Evolutionary conservation across 495 filamentous ascomycete genomes (phyloP).

Genomic region (Rostrohypoxylon terebratum): DNA sequence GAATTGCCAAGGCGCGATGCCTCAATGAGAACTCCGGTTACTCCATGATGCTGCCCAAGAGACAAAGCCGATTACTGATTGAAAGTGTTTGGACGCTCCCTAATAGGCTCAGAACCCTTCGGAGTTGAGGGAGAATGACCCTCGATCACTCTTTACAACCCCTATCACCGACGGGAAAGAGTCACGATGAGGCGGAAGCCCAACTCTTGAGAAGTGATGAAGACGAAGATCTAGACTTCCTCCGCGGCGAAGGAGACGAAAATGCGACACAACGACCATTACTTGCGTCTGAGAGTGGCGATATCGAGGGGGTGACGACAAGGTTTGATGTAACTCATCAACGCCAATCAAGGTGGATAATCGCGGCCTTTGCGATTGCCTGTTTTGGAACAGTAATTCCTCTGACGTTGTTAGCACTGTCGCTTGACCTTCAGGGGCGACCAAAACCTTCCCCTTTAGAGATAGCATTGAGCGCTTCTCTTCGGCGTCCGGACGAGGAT

Average conservation of each 20-base stretch:
- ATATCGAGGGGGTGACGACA: constrained; percentile 9
- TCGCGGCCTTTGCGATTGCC: constrained; percentile 11
- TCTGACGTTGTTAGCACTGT: constrained; percentile 29
- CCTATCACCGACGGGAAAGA: constrained; percentile 33
- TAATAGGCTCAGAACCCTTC: constrained; percentile 11
- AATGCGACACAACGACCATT: constrained; percentile 11
- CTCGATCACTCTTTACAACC: constrained; percentile 5
- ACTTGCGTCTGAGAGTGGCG: constrained; percentile 8
- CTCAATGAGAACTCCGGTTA: constrained; percentile 14
- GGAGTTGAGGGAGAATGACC: constrained; percentile 24
- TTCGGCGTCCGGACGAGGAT: constrained; percentile 51
- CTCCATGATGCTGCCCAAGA: background rate
- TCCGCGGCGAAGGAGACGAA: background rate
- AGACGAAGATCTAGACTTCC: background rate
- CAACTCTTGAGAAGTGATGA: background rate
- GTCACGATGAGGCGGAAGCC: constrained; percentile 12
- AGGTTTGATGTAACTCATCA: background rate
- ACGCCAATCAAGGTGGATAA: constrained; percentile 21
- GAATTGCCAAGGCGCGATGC: constrained; percentile 10
- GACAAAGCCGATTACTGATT: background rate
- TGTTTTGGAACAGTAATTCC: constrained; percentile 31
- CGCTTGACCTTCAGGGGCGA: constrained; percentile 11
- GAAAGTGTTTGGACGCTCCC: background rate
- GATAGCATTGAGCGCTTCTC: constrained; percentile 8
- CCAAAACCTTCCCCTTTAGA: constrained; percentile 21